Evolutionary conservation across 768 basidiomycete species (phyloP).

Genomic region (Floccularia luteovirens): DNA sequence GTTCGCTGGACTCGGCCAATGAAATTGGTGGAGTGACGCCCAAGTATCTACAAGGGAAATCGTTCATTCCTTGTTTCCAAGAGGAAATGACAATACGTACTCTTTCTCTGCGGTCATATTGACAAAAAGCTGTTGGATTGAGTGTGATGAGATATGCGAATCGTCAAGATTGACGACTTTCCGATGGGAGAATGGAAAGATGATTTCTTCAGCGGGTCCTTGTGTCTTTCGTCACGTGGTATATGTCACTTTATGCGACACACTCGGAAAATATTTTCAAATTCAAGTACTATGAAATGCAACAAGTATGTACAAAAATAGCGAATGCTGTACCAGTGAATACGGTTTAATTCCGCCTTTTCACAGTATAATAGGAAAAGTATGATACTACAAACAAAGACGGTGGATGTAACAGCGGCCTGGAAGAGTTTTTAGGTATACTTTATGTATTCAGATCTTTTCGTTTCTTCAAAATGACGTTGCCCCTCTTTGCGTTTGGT

Average conservation of each 20-base stretch:
- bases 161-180: too few relatives aligned
- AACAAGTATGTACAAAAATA: too few relatives aligned
- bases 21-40: conserved; percentile 88
- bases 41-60: conserved; percentile 42
- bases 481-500: conserved; percentile 20
- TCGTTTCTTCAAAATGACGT: conserved; percentile 14
- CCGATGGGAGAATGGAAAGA: not conserved
- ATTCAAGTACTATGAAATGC: too few relatives aligned
- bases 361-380: too few relatives aligned
- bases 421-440: conserved; percentile 8
- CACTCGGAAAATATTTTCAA: not conserved
- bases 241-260: not conserved
- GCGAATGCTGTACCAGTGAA: too few relatives aligned
- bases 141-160: not conserved
- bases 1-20: conserved; percentile 59
- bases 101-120: conserved; percentile 9
- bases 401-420: not conserved
- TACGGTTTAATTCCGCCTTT: too few relatives aligned
- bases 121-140: not conserved
- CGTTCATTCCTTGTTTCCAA: not conserved
- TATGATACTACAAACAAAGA: too few relatives aligned
- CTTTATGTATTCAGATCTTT: conserved; percentile 12
- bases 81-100: not conserved
- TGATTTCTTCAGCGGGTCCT: too few relatives aligned
- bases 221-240: too few relatives aligned